Base-by-base conservation (phyloP, 108 stramenopile genomes). In the Parmales sp. region DNA sequence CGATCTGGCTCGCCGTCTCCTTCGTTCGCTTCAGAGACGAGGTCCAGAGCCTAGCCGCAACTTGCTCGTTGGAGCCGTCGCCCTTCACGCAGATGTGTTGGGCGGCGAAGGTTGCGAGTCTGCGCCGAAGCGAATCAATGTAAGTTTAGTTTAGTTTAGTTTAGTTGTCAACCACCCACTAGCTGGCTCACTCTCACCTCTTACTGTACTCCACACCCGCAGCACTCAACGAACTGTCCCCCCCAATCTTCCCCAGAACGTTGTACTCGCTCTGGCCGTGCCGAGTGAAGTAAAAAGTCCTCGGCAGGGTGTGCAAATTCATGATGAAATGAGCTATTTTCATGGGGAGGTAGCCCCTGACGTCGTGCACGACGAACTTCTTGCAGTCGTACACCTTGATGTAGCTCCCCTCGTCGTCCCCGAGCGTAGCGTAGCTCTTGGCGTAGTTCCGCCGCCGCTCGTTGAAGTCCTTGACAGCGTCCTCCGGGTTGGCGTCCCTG, bases 181-280 rank as follows among this genome's bases (percentile, higher is more conserved):
- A n/a, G n/a, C n/a, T n/a, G n/a, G n/a, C n/a, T n/a, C n/a, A n/a
- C n/a, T n/a, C n/a, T n/a, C n/a, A 77, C 63, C 88, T 87, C 29
- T 82, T 73, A 5, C 94, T 93, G 81, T 96, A 99, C 69, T 92
- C 84, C 37, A 77, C 45, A 7, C 96, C 96, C n/a, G 78, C 83
- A 16, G 80, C 81, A 2, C 87, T 88, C 26, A 98, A 80, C 31
- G 89, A 87, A n/a, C 91, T 82, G 90, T 99, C 95, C 13, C 98
- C 98, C 44, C 98, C 98, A 69, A 99, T 99, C 69, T 93, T 94
- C 1, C 95, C 96, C 46, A 91, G 74, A 66, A 94, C 73, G 69
- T 99, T 99, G 86, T 96, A 99, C 71, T 94, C 86, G 16, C 90
- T 92, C 78, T 99, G 95, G 37, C 98, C 98, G 79, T 99, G 98